phyloP scores from a whole-genome alignment of 2,329 filamentous ascomycete genomes.

The Seiridium unicorne region DNA sequence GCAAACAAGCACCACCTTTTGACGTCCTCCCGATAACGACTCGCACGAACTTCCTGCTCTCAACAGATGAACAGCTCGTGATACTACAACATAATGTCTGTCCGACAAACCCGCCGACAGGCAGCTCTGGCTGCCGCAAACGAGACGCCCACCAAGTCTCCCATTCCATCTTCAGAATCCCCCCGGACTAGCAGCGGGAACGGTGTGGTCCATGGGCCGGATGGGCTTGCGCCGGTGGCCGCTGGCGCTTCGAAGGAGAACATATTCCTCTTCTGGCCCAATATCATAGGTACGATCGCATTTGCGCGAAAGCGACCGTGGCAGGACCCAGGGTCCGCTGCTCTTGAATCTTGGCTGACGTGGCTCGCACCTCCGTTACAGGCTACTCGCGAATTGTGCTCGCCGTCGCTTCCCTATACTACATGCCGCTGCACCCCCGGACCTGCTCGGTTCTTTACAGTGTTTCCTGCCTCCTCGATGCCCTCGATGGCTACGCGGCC shows the following conservation, averaged over 20 bases:
- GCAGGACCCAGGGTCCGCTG: background rate
- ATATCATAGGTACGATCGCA: constrained; percentile 67
- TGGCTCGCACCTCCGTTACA: constrained; percentile 27
- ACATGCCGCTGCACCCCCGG: constrained; percentile 98
- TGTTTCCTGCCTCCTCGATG: constrained; percentile 91
- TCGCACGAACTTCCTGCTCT: background rate
- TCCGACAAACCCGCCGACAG: constrained; percentile 37
- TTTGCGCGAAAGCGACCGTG: no score
- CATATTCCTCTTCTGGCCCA: constrained; percentile 79
- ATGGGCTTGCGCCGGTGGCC: constrained; percentile 29
- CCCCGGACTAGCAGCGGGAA: constrained; percentile 15
- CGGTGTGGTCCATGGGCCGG: constrained; percentile 6
- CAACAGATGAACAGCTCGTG: background rate
- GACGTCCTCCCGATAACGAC: background rate
- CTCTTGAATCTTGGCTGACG: background rate
- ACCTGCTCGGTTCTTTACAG: constrained; percentile 91
- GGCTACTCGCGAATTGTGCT: constrained; percentile 77
- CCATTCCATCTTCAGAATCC: constrained; percentile 22
- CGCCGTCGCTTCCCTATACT: constrained; percentile 90
- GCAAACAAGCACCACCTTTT: background rate
- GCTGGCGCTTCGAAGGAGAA: constrained; percentile 57
- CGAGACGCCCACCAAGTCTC: constrained; percentile 17
- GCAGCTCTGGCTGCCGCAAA: constrained; percentile 29
- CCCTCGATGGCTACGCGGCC: constrained; percentile 91
- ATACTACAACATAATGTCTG: constrained; percentile 30